These are phyloP conservation scores for Globisporangium paddicum DNA, from an alignment of 352 stramenopile species.

Conservation along the genomic window DNA sequence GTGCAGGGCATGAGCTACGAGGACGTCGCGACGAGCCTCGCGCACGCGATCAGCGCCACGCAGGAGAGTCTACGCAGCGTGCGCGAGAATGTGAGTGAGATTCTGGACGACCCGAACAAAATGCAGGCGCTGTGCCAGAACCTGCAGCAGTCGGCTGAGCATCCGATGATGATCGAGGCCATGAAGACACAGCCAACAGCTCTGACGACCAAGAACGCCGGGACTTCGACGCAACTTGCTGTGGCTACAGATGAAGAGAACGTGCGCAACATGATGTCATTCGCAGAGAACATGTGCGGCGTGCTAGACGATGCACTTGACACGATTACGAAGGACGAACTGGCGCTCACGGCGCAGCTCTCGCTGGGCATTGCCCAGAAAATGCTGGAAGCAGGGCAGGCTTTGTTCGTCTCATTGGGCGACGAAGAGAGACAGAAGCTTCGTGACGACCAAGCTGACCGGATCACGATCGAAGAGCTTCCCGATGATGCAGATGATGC, in stretches of 20 bases:
- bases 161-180: constrained; percentile 29
- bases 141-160: constrained; percentile 41
- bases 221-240: constrained; percentile 13
- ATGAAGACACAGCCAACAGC: not conserved
- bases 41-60: constrained; percentile 48
- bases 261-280: constrained; percentile 66
- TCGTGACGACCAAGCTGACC: constrained; percentile 31
- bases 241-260: constrained; percentile 52
- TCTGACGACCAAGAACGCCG: not conserved
- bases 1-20: constrained; percentile 47
- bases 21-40: constrained; percentile 48
- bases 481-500: constrained; percentile 24
- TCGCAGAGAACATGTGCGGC: constrained; percentile 69
- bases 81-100: constrained; percentile 40
- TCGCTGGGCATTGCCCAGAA: constrained; percentile 74
- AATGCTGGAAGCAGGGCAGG: constrained; percentile 57
- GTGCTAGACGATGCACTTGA: constrained; percentile 69
- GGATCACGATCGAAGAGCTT: constrained; percentile 74
- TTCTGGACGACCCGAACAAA: constrained; percentile 62
- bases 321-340: constrained; percentile 72
- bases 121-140: constrained; percentile 53
- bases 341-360: constrained; percentile 58
- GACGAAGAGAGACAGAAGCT: constrained; percentile 52
- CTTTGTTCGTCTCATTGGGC: constrained; percentile 66
- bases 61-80: constrained; percentile 64